Percentiles rank a stretch among this genome's conserved stretches.
phyloP scores from a whole-genome alignment of 352 stramenopile genomes.

The Halophytophthora polymorphica region DNA sequence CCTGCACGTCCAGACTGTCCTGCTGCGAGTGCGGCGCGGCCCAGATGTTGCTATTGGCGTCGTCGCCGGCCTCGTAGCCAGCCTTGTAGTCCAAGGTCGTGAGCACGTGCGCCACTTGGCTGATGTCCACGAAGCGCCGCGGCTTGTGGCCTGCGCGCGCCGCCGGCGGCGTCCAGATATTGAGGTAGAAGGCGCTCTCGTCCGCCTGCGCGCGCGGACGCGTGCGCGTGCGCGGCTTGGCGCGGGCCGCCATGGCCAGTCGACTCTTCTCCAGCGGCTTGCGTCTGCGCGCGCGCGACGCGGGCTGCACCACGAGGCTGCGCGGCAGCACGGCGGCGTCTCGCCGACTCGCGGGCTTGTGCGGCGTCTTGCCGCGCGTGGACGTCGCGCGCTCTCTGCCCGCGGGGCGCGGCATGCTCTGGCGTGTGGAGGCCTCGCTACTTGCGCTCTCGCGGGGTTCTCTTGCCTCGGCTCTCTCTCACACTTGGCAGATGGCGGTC shows the following conservation, averaged over 20 bases:
- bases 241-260: slow-evolving; percentile 31
- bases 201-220: slow-evolving; percentile 35
- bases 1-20: slow-evolving; percentile 13
- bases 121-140: slow-evolving; percentile 65
- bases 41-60: slow-evolving; percentile 67
- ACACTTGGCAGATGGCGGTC: too few species aligned
- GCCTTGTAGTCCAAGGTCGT: slow-evolving; percentile 72
- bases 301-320: slow-evolving; percentile 19
- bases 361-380: too few species aligned
- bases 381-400: slow-evolving; percentile 20
- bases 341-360: slow-evolving; percentile 20
- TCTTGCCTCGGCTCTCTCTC: too few species aligned
- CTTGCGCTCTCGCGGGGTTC: too few species aligned
- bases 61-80: slow-evolving; percentile 43
- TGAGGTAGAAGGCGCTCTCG: slow-evolving; percentile 78
- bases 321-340: slow-evolving; percentile 14
- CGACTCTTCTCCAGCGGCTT: slow-evolving; percentile 62
- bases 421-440: too few species aligned
- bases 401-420: neutral
- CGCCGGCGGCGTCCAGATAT: slow-evolving; percentile 61
- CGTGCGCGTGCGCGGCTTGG: slow-evolving; percentile 42
- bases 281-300: slow-evolving; percentile 20
- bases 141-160: slow-evolving; percentile 18
- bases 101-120: slow-evolving; percentile 73
- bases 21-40: slow-evolving; percentile 22